phyloP scores from a whole-genome alignment of 2,329 filamentous ascomycete species.

The Periconia digitata region DNA sequence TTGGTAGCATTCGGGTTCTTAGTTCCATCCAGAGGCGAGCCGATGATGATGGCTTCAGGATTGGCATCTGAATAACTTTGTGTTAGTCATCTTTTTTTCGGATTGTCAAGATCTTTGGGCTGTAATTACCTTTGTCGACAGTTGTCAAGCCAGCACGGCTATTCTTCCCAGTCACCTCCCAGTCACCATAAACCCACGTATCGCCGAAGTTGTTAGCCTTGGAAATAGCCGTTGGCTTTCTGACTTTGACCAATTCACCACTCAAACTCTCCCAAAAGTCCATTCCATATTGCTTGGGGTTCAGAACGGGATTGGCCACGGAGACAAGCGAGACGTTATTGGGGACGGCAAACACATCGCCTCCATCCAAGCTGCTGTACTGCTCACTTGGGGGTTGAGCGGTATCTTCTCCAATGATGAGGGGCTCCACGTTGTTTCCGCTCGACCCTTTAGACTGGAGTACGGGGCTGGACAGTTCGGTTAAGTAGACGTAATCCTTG shows the following conservation, averaged over 20 bases:
- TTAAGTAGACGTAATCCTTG: slow-evolving; percentile 62
- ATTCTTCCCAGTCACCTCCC: slow-evolving; percentile 65
- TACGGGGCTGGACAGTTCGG: slow-evolving; percentile 60
- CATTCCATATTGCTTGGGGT: slow-evolving; percentile 64
- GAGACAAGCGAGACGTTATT: slow-evolving; percentile 64
- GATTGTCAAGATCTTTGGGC: neutral
- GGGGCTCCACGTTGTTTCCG: slow-evolving; percentile 57
- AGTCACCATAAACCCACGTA: slow-evolving; percentile 68
- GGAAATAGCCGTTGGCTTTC: slow-evolving; percentile 57
- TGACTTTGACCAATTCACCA: slow-evolving; percentile 68
- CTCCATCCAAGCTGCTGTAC: slow-evolving; percentile 64
- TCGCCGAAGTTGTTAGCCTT: slow-evolving; percentile 68
- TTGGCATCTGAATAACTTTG: slow-evolving; percentile 61
- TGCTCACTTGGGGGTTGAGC: slow-evolving; percentile 61
- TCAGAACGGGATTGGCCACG: slow-evolving; percentile 60
- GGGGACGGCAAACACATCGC: slow-evolving; percentile 65
- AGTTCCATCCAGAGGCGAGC: slow-evolving; percentile 65
- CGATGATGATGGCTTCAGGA: slow-evolving; percentile 68
- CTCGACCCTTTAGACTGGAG: slow-evolving; percentile 58
- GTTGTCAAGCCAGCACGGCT: slow-evolving; percentile 66
- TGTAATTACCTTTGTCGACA: slow-evolving; percentile 52
- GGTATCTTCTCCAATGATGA: slow-evolving; percentile 63
- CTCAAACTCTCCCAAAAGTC: slow-evolving; percentile 74
- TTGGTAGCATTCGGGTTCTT: slow-evolving; percentile 61
- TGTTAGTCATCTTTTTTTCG: neutral